A percentile compares a stretch with the other conserved stretches of the same genome.
These are phyloP conservation scores for Macadamia integrifolia DNA, from an alignment of 164 flowering plant species.

Conservation along the genomic window DNA sequence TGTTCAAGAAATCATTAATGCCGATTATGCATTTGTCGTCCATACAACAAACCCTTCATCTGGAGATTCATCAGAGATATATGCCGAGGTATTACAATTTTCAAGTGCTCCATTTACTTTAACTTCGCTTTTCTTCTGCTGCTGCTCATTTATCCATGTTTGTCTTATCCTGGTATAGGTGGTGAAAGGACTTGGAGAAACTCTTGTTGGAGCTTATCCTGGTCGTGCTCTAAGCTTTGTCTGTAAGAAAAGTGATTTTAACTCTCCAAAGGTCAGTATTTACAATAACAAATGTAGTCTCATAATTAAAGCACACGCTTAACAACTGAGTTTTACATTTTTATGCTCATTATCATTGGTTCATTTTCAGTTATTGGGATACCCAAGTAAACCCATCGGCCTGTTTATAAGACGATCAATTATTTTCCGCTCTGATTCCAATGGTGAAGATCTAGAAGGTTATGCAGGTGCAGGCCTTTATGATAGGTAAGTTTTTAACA, in stretches of 20 bases:
- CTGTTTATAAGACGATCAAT: slow-evolving; percentile 83
- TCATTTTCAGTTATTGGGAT: slow-evolving; percentile 66
- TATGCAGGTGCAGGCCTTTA: slow-evolving; percentile 99
- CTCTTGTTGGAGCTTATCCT: slow-evolving; percentile 97
- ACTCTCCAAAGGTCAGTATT: slow-evolving; percentile 62
- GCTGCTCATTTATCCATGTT: background rate
- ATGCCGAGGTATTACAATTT: slow-evolving; percentile 68
- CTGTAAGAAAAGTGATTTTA: slow-evolving; percentile 66
- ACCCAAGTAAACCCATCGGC: slow-evolving; percentile 94
- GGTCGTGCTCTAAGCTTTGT: slow-evolving; percentile 94
- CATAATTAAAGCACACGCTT: background rate
- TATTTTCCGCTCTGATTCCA: slow-evolving; percentile 94
- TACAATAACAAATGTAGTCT: background rate
- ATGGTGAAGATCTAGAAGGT: slow-evolving; percentile 97
- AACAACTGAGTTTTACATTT: background rate
- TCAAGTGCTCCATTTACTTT: slow-evolving; percentile 1
- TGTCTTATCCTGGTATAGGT: slow-evolving; percentile 38
- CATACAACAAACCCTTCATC: slow-evolving; percentile 96
- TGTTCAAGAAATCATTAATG: slow-evolving; percentile 91
- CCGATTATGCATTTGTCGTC: slow-evolving; percentile 96
- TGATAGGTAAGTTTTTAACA: slow-evolving; percentile 55
- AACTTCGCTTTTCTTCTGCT: background rate
- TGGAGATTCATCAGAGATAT: slow-evolving; percentile 89
- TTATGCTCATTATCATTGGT: background rate
- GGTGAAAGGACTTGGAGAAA: slow-evolving; percentile 97